These are phyloP conservation scores for Pyrenula massariospora DNA, from an alignment of 495 filamentous ascomycete species.

Conservation along the genomic window DNA sequence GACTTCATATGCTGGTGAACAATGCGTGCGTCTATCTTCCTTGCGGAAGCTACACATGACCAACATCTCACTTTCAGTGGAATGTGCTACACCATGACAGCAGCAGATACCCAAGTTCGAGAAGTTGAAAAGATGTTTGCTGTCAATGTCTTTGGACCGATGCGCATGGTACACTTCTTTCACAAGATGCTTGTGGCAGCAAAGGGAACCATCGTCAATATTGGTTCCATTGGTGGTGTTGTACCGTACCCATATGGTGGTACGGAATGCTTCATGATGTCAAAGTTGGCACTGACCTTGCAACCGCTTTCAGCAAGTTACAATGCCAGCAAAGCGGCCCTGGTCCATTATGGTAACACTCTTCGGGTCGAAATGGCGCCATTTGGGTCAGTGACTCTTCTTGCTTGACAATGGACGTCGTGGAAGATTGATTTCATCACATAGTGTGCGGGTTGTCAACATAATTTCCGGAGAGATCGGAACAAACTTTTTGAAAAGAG, in stretches of 20 bases:
- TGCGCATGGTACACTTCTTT: constrained; percentile 21
- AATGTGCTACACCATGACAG: constrained; percentile 23
- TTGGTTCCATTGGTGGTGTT: constrained; percentile 19
- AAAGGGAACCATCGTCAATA: constrained; percentile 16
- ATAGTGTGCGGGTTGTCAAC: too few species aligned
- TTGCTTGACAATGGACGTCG: too few species aligned
- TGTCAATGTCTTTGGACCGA: constrained; percentile 23
- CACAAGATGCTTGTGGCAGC: constrained; percentile 12
- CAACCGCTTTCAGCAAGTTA: constrained; percentile 16
- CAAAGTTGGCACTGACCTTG: too few species aligned
- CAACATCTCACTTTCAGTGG: not conserved
- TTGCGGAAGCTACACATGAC: not conserved
- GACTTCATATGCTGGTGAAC: constrained; percentile 15
- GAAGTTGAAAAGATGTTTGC: constrained; percentile 16
- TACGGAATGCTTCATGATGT: not conserved
- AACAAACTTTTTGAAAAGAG: too few species aligned
- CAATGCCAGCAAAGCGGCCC: constrained; percentile 20
- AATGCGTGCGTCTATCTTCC: constrained; percentile 12
- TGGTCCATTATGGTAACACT: constrained; percentile 18
- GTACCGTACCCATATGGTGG: constrained; percentile 20
- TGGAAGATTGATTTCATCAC: too few species aligned
- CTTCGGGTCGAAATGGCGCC: constrained; percentile 20
- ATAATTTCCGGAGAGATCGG: too few species aligned
- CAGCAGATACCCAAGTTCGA: constrained; percentile 14
- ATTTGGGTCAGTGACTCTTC: constrained; percentile 12